Evolutionary conservation across 148 eudicot genomes (phyloP).

Genomic region (Silene conica): DNA sequence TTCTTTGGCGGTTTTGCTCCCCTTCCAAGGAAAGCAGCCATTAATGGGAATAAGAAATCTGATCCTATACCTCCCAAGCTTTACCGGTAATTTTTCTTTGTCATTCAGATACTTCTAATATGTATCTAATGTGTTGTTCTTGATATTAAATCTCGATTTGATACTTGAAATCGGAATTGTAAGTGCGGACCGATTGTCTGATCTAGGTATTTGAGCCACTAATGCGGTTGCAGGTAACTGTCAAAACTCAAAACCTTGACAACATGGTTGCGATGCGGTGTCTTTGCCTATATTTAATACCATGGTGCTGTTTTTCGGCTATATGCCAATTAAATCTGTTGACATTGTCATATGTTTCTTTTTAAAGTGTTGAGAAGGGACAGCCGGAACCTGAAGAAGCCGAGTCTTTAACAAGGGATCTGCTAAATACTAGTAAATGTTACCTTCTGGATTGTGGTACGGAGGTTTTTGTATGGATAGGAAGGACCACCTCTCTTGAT

Average conservation of each 20-base stretch:
- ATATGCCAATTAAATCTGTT: not conserved
- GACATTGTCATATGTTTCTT: conserved; percentile 20
- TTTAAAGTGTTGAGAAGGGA: conserved; percentile 66
- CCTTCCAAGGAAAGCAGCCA: conserved; percentile 74
- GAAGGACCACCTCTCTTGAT: conserved; percentile 71
- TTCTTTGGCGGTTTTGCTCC: conserved; percentile 99
- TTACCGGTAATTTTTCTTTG: conserved; percentile 46
- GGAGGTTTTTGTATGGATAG: conserved; percentile 88
- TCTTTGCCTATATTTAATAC: not conserved
- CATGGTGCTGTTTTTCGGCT: not conserved
- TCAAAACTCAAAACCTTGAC: not conserved
- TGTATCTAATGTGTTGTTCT: not conserved
- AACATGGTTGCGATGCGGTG: not conserved
- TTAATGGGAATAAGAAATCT: conserved; percentile 36
- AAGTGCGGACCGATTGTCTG: not conserved
- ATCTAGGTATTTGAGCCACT: too few species aligned
- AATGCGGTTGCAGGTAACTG: not conserved
- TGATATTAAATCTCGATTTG: not conserved
- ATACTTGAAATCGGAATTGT: not conserved
- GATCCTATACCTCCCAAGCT: conserved; percentile 54
- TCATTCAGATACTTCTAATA: not conserved
- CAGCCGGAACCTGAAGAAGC: conserved; percentile 51
- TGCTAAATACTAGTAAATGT: conserved; percentile 66
- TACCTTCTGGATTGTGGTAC: conserved; percentile 76
- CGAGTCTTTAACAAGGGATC: conserved; percentile 60